Evolutionary conservation across 805 yeast genomes (phyloP).

Genomic region (Yarrowia sp.): DNA sequence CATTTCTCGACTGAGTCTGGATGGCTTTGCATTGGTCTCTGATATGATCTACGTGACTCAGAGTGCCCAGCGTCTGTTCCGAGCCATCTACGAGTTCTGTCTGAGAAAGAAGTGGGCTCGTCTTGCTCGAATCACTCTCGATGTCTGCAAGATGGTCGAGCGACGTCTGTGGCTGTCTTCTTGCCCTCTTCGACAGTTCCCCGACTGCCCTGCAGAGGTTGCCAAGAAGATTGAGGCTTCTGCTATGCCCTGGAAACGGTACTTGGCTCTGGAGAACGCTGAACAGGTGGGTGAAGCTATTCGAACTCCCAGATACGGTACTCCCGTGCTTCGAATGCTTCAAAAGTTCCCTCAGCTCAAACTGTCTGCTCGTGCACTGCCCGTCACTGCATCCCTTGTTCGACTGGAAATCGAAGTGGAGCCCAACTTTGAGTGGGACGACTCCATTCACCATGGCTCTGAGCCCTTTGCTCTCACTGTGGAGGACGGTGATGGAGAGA

Average conservation of each 20-base stretch:
- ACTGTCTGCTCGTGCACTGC: constrained; percentile 69
- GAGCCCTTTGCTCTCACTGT: constrained; percentile 75
- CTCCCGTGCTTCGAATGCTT: constrained; percentile 58
- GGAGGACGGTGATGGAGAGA: constrained; percentile 85
- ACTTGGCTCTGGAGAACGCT: constrained; percentile 67
- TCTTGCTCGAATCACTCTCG: constrained; percentile 62
- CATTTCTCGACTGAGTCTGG: constrained; percentile 76
- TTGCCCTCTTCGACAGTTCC: constrained; percentile 86
- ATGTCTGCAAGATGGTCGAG: constrained; percentile 81
- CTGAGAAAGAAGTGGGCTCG: constrained; percentile 74
- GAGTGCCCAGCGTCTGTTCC: constrained; percentile 84
- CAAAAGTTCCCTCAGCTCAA: constrained; percentile 75
- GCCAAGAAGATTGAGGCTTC: constrained; percentile 79
- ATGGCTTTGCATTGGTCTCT: constrained; percentile 88
- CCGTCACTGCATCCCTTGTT: constrained; percentile 74
- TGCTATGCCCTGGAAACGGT: constrained; percentile 81
- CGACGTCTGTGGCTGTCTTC: constrained; percentile 81
- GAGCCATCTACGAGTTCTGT: constrained; percentile 85
- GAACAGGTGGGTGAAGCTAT: constrained; percentile 85
- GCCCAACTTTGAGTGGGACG: constrained; percentile 85
- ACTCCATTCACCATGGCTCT: constrained; percentile 62
- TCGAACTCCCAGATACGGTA: constrained; percentile 71
- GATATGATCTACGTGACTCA: constrained; percentile 95
- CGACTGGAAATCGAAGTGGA: constrained; percentile 68
- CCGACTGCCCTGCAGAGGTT: constrained; percentile 71